Evolutionary conservation across 202 grass and related monocot genomes (phyloP), one percentile per base, ranked within the genome.

Genomic region (Schoenoplectus tabernaemontani): DNA sequence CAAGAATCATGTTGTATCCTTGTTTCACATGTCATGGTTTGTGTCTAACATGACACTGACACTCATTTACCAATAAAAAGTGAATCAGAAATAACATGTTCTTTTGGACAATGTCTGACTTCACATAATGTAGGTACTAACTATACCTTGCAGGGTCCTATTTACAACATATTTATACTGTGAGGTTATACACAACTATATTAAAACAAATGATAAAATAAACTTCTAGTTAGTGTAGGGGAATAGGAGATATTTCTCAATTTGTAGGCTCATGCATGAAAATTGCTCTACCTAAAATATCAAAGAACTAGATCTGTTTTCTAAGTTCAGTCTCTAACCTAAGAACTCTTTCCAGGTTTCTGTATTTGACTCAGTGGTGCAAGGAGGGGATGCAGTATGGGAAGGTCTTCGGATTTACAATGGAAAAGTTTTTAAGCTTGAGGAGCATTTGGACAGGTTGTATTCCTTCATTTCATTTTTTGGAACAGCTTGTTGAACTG

Each of bases 311-410:
- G 23, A 32, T 73, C 38, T 73, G 15, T 73, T 3, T 73, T n/a
- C 44, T 4, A 24, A 74, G 11, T 74, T 74, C 19, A 26, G 46
- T 50, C 28, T 74, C 70, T 74, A 54, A 74, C 70, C 28, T 4
- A 74, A 74, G 44, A 34, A 69, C 23, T 71, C 68, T 81, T 90
- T 65, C n/a, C 81, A 98, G 96, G 86, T 98, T 82, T 94, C 91
- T 81, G 96, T 98, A 36, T 88, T 98, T 76, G 96, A 98, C 85
- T 98, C 96, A 68, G 96, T 95, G 88, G 90, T 98, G 75, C 96
- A 98, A 98, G 96, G 96, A 80, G 96, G 96, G 44, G 96, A 98
- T 95, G 90, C 91, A 87, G 96, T 86, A 62, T 98, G 96, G 96
- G 96, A 98, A 79, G 96, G 96, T 76, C 84, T 98, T 60, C 91